Evolutionary conservation across 2,329 filamentous ascomycete genomes (phyloP).

Genomic region (Claviceps quebecensis): DNA sequence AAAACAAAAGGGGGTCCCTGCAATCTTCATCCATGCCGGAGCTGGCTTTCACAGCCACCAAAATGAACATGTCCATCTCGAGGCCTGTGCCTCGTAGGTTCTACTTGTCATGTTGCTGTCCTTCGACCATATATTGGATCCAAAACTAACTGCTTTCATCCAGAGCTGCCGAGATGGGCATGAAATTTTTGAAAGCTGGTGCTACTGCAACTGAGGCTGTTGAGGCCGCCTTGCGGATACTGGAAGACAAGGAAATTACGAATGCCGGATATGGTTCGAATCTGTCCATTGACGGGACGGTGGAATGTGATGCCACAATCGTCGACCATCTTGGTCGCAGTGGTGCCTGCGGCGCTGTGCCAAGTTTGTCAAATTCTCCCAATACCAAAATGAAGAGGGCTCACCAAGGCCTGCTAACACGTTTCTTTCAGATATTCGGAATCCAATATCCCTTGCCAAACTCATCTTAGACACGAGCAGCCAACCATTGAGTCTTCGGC

Average conservation of each 20-base stretch:
- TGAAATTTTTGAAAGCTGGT: conserved; percentile 66
- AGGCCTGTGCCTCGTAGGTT: conserved; percentile 75
- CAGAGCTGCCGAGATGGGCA: conserved; percentile 72
- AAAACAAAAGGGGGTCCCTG: conserved; percentile 34
- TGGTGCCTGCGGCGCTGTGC: conserved; percentile 81
- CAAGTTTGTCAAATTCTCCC: conserved; percentile 45
- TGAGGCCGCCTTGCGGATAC: conserved; percentile 70
- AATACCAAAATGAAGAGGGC: no score
- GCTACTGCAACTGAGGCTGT: conserved; percentile 76
- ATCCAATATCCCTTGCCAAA: conserved; percentile 80
- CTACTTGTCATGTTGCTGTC: not conserved
- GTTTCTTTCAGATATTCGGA: conserved; percentile 58
- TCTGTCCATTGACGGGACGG: conserved; percentile 73
- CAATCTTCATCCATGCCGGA: conserved; percentile 91
- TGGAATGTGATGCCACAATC: conserved; percentile 89
- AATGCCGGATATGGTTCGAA: conserved; percentile 97
- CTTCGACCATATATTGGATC: not conserved
- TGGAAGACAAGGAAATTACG: conserved; percentile 91
- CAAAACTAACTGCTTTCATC: not conserved
- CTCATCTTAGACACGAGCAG: conserved; percentile 66
- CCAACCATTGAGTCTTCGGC: conserved; percentile 63
- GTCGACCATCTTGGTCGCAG: conserved; percentile 85
- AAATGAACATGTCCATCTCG: conserved; percentile 74
- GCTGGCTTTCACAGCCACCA: conserved; percentile 83
- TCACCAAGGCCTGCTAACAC: not conserved